Percentiles rank a stretch among this genome's conserved stretches.
Conservation (phyloP, 2,329 filamentous ascomycete species). For the Lachnellula arida region DNA sequence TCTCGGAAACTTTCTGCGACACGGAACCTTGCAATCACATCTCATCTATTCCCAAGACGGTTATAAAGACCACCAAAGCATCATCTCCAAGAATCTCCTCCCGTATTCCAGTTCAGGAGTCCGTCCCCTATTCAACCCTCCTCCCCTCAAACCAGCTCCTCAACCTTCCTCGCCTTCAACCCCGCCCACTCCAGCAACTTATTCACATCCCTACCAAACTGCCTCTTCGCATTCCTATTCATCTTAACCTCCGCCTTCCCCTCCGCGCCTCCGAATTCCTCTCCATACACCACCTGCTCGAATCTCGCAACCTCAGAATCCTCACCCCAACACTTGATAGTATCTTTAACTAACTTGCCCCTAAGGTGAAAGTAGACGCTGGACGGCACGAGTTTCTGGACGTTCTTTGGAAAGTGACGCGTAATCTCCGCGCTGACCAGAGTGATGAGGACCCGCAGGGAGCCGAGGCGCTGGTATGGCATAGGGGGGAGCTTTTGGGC, state of each 20-base stretch:
- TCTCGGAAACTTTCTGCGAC: no score
- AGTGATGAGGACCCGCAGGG: neutral
- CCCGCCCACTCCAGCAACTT: neutral
- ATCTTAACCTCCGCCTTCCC: neutral
- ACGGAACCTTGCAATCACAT: no score
- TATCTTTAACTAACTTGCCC: neutral
- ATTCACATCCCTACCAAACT: neutral
- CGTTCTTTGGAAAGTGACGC: neutral
- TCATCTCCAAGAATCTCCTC: no score
- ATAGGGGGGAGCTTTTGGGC: neutral
- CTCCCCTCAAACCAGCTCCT: neutral
- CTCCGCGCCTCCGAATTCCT: neutral
- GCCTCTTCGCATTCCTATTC: neutral
- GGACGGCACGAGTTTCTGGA: neutral
- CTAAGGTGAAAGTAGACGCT: slow-evolving; percentile 1
- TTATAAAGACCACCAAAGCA: no score
- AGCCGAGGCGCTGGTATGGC: neutral
- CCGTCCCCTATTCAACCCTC: no score
- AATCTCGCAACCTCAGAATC: slow-evolving; percentile 1
- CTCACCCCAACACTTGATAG: neutral
- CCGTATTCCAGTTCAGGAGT: no score
- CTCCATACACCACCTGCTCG: neutral
- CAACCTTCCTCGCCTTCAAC: neutral
- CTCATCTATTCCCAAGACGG: no score
- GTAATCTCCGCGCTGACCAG: neutral